Base-by-base conservation (phyloP, 2,329 filamentous ascomycete species). In the Massarina eburnea region DNA sequence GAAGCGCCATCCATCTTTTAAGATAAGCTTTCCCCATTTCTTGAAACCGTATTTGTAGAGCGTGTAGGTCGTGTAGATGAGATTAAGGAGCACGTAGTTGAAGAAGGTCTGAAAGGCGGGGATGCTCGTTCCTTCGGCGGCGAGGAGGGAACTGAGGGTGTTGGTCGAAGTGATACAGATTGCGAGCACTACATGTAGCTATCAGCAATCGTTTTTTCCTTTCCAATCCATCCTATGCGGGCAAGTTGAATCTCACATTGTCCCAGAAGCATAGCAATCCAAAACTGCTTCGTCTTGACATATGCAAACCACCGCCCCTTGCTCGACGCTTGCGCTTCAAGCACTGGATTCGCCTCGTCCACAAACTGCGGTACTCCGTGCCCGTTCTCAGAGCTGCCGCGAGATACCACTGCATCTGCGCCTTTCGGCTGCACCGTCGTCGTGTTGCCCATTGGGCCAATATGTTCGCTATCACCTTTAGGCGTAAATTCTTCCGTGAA, bases 31-130 rank as follows among this genome's bases (percentile, higher is more conserved):
- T 37, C 74, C 65, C 80, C 88, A 95, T 59, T 81, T 82, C 61
- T 82, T 83, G 58, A 84, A 78, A 4, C 94, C 92, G 65, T 95
- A 89, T 57, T 81, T 80, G 76, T 89, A 88, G 26, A 96, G 73
- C 12, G 89, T 91, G 62, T 88, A 83, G 30, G 83, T 79, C 19
- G 89, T 87, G 76, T 95, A 99, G 66, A 96, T 82, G 47, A 89
- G 45, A 50, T 86, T 86, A 54, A 99, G 80, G 39, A 96, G 74
- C 34, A 91, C 80, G 73, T 99, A 99, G 74, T 94, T 96, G 80
- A 96, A 95, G 62, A 97, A 82, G 22, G 89, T 90, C 75, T 99
- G 94, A 76, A 97, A 96, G 44, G 94, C 90, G 7, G 94, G 94
- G 57, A 97, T 95, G 50, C 82, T 90, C 55, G 87, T 91, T 39